Percentiles rank a stretch among this genome's conserved stretches.
Conservation (phyloP, 2,329 filamentous ascomycete species). For the Cadophora sp. region DNA sequence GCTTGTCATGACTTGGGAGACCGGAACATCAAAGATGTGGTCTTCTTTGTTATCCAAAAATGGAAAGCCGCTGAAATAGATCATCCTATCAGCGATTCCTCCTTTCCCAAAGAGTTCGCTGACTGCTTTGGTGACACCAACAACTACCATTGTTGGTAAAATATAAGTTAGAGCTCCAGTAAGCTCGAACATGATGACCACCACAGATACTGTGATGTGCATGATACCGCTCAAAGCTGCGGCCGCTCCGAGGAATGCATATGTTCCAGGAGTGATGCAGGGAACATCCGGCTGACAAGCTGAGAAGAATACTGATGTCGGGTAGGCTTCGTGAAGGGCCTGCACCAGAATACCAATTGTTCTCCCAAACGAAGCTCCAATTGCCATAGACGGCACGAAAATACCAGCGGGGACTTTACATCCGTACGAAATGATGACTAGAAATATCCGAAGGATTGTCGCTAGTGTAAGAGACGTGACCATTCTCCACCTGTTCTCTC, state of each 20-base stretch:
- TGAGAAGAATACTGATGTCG: conserved; percentile 82
- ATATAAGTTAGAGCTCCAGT: conserved; percentile 98
- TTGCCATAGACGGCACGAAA: conserved; percentile 97
- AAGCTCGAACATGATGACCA: conserved; percentile 99
- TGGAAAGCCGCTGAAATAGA: conserved; percentile 97
- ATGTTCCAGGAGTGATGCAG: conserved; percentile 96
- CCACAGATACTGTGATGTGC: conserved; percentile 96
- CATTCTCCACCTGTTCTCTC: conserved; percentile 76
- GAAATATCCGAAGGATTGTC: conserved; percentile 78
- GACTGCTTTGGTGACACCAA: conserved; percentile 94
- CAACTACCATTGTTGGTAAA: conserved; percentile 97
- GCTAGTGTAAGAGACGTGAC: conserved; percentile 79
- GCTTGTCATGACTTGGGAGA: conserved; percentile 87
- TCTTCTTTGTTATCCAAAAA: conserved; percentile 98
- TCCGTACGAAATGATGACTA: conserved; percentile 96
- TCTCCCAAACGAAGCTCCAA: conserved; percentile 92
- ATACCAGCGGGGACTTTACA: conserved; percentile 98
- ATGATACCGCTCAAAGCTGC: conserved; percentile 95
- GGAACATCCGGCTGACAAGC: conserved; percentile 89
- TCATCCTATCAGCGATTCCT: conserved; percentile 97
- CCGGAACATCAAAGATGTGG: conserved; percentile 93
- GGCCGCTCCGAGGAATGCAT: conserved; percentile 91
- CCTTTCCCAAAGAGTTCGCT: conserved; percentile 92
- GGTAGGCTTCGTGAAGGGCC: conserved; percentile 83
- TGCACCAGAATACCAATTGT: conserved; percentile 96